Percentiles rank a stretch among this genome's conserved stretches.
These are phyloP conservation scores for Ampelocalamus luodianensis DNA, from an alignment of 176 grass and related monocot genomes.

Conservation along the genomic window DNA sequence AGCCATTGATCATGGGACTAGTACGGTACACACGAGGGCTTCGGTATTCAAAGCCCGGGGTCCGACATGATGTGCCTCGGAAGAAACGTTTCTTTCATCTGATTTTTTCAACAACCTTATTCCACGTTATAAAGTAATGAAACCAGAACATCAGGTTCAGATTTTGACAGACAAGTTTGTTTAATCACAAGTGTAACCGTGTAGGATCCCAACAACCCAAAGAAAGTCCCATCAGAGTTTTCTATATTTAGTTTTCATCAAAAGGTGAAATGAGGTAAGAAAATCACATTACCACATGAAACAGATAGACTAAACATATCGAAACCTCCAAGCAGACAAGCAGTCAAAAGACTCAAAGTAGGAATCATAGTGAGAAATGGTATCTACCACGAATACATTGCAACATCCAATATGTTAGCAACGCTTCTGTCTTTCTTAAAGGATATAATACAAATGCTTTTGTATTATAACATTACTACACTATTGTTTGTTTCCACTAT, in stretches of 20 bases:
- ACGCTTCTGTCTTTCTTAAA: background rate
- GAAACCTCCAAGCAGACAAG: background rate
- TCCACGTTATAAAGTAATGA: slow-evolving; percentile 18
- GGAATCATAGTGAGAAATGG: background rate
- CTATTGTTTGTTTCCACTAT: slow-evolving; percentile 34
- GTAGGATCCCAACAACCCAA: background rate
- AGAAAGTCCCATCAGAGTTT: slow-evolving; percentile 29
- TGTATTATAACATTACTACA: slow-evolving; percentile 30
- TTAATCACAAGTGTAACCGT: background rate
- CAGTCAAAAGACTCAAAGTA: slow-evolving; percentile 3
- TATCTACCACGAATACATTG: slow-evolving; percentile 31
- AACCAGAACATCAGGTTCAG: background rate
- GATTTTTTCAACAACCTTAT: background rate
- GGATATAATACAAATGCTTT: slow-evolving; percentile 38
- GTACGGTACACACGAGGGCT: no score
- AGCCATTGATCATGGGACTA: no score
- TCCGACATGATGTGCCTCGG: background rate
- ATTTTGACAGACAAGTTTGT: slow-evolving; percentile 22
- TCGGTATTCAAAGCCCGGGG: no score
- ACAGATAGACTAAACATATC: background rate
- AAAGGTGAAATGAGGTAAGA: background rate
- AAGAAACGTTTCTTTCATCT: slow-evolving; percentile 23
- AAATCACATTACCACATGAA: background rate
- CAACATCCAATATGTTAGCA: slow-evolving; percentile 3
- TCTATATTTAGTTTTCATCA: background rate